phyloP scores from a whole-genome alignment of 192 early-diverging fungal species.

The Rhizophagus clarus region DNA sequence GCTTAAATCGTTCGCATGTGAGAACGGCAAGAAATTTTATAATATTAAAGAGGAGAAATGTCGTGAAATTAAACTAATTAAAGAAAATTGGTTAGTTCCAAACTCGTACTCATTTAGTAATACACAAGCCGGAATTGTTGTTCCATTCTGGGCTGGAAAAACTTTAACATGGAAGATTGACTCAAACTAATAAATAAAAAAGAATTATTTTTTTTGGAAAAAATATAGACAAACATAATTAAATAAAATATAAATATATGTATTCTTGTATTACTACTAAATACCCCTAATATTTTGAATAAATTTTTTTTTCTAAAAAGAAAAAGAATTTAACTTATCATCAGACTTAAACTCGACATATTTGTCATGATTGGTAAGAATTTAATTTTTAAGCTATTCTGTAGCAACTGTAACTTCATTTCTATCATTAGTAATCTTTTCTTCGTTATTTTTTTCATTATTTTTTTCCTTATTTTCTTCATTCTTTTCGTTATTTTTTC shows the following conservation, averaged over 20 bases:
- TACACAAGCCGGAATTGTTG: slow-evolving; percentile 59
- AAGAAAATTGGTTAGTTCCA: slow-evolving; percentile 52
- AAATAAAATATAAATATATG: not conserved
- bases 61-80: slow-evolving; percentile 45
- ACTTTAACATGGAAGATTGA: slow-evolving; percentile 65
- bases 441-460: too few relatives aligned
- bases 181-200: slow-evolving; percentile 2
- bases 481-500: too few relatives aligned
- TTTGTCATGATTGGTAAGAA: not conserved
- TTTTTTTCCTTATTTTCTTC: too few relatives aligned
- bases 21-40: slow-evolving; percentile 87
- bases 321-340: too few relatives aligned
- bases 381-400: not conserved
- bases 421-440: not conserved
- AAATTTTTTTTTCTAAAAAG: too few relatives aligned
- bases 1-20: slow-evolving; percentile 81
- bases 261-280: too few relatives aligned
- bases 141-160: slow-evolving; percentile 85
- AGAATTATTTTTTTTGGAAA: not conserved
- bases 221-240: too few relatives aligned
- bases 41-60: slow-evolving; percentile 58
- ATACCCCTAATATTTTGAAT: too few relatives aligned
- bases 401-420: not conserved
- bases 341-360: too few relatives aligned
- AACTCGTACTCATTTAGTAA: slow-evolving; percentile 51